Evolutionary conservation across 306 rosid genomes (phyloP), one percentile per base, ranked within the genome.

Genomic region (Potentilla sterilis): DNA sequence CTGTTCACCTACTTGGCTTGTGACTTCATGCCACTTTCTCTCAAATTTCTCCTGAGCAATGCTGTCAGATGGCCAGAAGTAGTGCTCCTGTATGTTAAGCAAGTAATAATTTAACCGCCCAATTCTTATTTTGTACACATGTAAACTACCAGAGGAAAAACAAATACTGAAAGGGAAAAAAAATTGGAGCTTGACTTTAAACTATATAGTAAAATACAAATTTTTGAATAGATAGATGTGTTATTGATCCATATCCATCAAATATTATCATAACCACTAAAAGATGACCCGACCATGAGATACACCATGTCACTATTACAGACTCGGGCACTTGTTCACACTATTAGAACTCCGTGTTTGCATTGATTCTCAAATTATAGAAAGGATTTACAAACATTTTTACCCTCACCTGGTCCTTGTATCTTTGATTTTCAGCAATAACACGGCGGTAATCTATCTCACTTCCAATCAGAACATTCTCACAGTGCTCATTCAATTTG

Each of bases 401-500:
- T 68, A 67, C 69, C 49, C 88, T 81, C 69, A 94, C 97, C 93
- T 78, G 82, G 78, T 85, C 85, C 73, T 40, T 76, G 73, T 92
- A 88, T 82, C 85, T 92, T 70, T 87, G 87, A 34, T 82, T 90
- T 74, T 86, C 86, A 21, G 93, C 95, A 68, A 94, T 84, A 77
- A 86, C 75, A 79, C 98, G 96, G 46, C 97, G 95, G 72, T 94
- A 94, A 82, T 94, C 98, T 81, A 94, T 85, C 79, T 94, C 95
- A 81, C 98, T 87, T 62, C 97, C 96, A 35, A 94, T 80, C 46
- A 87, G 80, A 79, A 90, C 88, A 66, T 76, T 87, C 75, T 92
- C 84, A 81, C 96, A 92, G 74, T 92, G 98, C 75, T 87, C 67
- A 65, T 83, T 87, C 88, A 94, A 84, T 80, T 92, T 90, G 74